Base-by-base conservation (phyloP, 139 green algal genomes). In the Medakamo hakoo region DNA sequence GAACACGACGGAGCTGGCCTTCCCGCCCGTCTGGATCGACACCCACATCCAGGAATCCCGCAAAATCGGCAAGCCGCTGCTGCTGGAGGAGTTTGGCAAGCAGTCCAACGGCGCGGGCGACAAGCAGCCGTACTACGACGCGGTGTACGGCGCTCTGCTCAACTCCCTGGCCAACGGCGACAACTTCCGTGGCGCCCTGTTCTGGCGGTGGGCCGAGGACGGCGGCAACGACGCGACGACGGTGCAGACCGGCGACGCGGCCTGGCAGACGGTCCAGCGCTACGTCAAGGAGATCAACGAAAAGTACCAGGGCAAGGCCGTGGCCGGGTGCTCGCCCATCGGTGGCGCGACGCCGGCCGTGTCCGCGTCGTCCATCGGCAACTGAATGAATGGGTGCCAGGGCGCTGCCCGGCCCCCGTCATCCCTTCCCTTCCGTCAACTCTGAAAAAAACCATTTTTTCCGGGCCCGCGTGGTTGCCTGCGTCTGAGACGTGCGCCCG, bases 1-100 rank as follows among this genome's bases (percentile, higher is more conserved):
- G 75, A 69, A 71, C 57, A 52, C 40, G 40, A 52, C 40, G 9
- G 40, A 52, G 9, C 40, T 52, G 40, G 40, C 40, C 9, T 52
- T 52, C 40, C 40, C 40, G 40, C 40, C 40, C 16, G 40, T 52
- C 9, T 52, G 40, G 40, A 52, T 52, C 40, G 40, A 52, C 40
- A 21, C 40, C 40, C 40, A 52, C 40, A 52, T 52, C 40, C 9
- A 52, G 16, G 40, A 52, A 16, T 52, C 40, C 9, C 40, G 40
- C 40, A 52, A 52, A 16, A 9, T 52, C 9, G 40, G 40, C 9
- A 52, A 52, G 16, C 40, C 40, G 9, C 40, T 52, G 40, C 40
- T 52, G 40, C 40, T 52, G 40, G 40, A 52, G 16, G 40, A 52
- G 40, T 52, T 52, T 52, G 40, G 40, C 40, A 52, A 52, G 16